Percentiles rank a stretch among this genome's conserved stretches.
These are phyloP conservation scores for Euryodendron excelsum DNA, from an alignment of 148 eudicot species.

Conservation along the genomic window DNA sequence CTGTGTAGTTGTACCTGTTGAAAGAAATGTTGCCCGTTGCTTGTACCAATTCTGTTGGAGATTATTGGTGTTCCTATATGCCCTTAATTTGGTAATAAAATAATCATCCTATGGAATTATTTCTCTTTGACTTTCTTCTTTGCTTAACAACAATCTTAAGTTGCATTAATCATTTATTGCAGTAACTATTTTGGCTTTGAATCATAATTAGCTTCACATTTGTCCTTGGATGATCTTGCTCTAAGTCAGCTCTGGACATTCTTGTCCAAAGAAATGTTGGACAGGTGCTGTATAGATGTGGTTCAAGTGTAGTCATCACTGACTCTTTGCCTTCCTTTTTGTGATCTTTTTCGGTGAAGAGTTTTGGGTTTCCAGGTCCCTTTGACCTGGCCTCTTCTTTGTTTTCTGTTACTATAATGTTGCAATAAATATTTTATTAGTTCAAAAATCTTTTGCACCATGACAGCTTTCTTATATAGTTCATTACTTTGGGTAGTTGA, in stretches of 20 bases:
- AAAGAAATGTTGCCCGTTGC: neutral
- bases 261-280: neutral
- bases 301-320: neutral
- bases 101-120: too few relatives aligned
- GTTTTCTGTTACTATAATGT: neutral
- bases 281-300: neutral
- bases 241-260: neutral
- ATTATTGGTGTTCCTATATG: too few relatives aligned
- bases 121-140: too few relatives aligned
- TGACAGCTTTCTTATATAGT: neutral
- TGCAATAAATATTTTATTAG: neutral
- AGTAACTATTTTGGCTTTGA: neutral
- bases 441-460: neutral
- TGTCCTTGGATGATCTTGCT: neutral
- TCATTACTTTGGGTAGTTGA: conserved; percentile 6
- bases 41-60: too few relatives aligned
- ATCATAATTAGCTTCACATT: neutral
- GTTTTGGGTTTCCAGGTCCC: neutral
- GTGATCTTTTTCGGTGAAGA: neutral
- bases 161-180: too few relatives aligned
- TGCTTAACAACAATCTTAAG: too few relatives aligned
- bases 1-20: neutral
- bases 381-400: neutral
- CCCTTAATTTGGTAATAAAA: too few relatives aligned
- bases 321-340: neutral